phyloP scores from a whole-genome alignment of 441 rosid genomes.

The Brassica hybrid region DNA sequence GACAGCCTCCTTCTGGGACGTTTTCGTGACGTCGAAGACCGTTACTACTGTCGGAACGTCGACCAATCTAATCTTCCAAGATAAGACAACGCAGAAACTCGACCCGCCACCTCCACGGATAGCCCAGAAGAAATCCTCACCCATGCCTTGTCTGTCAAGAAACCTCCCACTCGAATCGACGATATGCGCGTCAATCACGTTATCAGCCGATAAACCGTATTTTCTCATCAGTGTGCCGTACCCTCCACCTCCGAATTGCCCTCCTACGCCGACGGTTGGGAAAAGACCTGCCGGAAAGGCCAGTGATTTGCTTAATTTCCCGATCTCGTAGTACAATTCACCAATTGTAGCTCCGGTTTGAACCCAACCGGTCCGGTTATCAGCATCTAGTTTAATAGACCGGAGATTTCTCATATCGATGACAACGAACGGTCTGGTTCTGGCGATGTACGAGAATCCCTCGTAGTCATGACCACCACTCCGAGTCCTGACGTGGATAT shows the following conservation, averaged over 20 bases:
- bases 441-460: slow-evolving; percentile 56
- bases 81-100: slow-evolving; percentile 54
- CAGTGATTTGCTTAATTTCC: slow-evolving; percentile 43
- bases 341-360: slow-evolving; percentile 71
- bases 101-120: slow-evolving; percentile 71
- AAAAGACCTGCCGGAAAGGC: slow-evolving; percentile 70
- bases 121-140: slow-evolving; percentile 75
- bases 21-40: slow-evolving; percentile 43
- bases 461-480: slow-evolving; percentile 87
- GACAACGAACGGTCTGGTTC: slow-evolving; percentile 48
- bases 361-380: slow-evolving; percentile 61
- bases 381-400: slow-evolving; percentile 47
- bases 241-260: slow-evolving; percentile 70
- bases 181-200: slow-evolving; percentile 57
- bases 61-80: slow-evolving; percentile 60
- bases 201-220: slow-evolving; percentile 64
- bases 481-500: slow-evolving; percentile 54
- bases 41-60: slow-evolving; percentile 53
- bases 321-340: slow-evolving; percentile 55
- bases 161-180: slow-evolving; percentile 47
- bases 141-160: slow-evolving; percentile 57
- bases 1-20: slow-evolving; percentile 42
- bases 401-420: slow-evolving; percentile 64
- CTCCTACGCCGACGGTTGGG: slow-evolving; percentile 63
- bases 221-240: slow-evolving; percentile 61